These are phyloP conservation scores for Pyracantha coccinea DNA, from an alignment of 331 rosid species.

Conservation along the genomic window DNA sequence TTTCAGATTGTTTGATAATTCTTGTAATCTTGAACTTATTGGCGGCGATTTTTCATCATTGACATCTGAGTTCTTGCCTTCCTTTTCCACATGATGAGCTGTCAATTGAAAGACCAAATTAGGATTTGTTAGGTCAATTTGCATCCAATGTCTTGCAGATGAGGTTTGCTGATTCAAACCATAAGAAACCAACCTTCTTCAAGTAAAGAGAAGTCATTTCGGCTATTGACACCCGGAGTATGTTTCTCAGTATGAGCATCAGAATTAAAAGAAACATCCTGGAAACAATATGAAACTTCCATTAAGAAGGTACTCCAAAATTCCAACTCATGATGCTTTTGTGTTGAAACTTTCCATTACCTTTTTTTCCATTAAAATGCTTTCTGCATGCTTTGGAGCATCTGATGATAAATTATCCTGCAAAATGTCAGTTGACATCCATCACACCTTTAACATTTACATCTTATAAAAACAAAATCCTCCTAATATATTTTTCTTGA, in stretches of 20 bases:
- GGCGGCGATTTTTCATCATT: constrained; percentile 48
- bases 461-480: neutral
- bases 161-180: neutral
- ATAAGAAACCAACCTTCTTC: constrained; percentile 40
- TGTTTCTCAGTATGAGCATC: constrained; percentile 22
- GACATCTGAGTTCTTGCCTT: constrained; percentile 20
- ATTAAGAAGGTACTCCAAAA: neutral
- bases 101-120: constrained; percentile 8
- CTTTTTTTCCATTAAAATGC: constrained; percentile 17
- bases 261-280: constrained; percentile 24
- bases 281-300: neutral
- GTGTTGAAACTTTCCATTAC: constrained; percentile 6
- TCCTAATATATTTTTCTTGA: neutral
- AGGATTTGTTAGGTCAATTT: neutral
- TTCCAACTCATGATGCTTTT: neutral
- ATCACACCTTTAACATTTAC: neutral
- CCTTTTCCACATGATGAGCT: constrained; percentile 37
- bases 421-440: constrained; percentile 1
- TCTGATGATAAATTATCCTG: constrained; percentile 24
- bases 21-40: constrained; percentile 59
- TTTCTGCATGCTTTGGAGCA: constrained; percentile 9
- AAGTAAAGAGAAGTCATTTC: constrained; percentile 8
- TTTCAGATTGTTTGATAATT: constrained; percentile 43
- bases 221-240: constrained; percentile 8
- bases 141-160: constrained; percentile 8